Base-by-base conservation (phyloP, 345 rosid species). In the Citrus glauca region DNA sequence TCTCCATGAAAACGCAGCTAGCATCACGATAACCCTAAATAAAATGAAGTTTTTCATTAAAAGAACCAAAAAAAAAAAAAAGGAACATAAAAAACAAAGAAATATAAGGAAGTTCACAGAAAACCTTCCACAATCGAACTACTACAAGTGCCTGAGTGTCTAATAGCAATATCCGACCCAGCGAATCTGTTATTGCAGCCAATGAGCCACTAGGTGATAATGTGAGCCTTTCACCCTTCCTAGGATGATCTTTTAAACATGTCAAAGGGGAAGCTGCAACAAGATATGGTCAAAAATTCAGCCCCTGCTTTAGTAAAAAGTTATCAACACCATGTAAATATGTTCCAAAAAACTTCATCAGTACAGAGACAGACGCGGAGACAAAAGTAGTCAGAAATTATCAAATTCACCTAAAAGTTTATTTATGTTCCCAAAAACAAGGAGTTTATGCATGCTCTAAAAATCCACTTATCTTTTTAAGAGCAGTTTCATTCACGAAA, bases 131-230 rank as follows among this genome's bases (percentile, higher is more conserved):
- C 13, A 96, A 82, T 8, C 98, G 92, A 77, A 96, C 98, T 62
- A 94, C 97, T 42, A 96, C 97, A 48, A 96, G 91, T 37, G 99
- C 99, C 80, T 90, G 97, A 84, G 98, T 94, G 82, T 96, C 99
- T 79, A 96, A 85, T 48, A 94, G 92, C 86, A 91, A 90, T 82
- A 96, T 91, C 28, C 99, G 97, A 78, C 98, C 99, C 81, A 96
- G 95, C 68, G 99, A 96, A 85, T 96, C 99, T 30, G 99, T 92
- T 69, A 96, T 90, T 8, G 99, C 97, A 83, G 99, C 99, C 86
- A 96, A 87, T 67, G 99, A 92, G 71, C 98, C 99, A 84, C 97
- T 92, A 19, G 99, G 99, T 14, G 97, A 96, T 84, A 92, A 76
- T 0, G 94, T 92, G 60, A 92, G 88, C 86, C 89, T 92, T 82